A percentile compares a stretch with the other conserved stretches of the same genome.
phyloP scores from a whole-genome alignment of 805 yeast species.

The Isabelozyma heimii region DNA sequence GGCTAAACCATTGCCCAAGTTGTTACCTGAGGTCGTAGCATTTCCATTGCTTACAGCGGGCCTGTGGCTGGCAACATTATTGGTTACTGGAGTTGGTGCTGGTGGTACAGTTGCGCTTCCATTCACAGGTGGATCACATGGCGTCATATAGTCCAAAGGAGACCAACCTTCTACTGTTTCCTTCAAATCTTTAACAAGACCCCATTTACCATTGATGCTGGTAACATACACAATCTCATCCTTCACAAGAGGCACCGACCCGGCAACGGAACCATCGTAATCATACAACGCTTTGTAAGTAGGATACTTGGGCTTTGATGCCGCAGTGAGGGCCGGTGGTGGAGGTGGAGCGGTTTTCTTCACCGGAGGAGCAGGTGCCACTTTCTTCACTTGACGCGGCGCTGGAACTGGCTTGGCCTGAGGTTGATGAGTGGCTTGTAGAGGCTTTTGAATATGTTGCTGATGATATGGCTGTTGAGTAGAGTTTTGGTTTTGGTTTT shows the following conservation, averaged over 20 bases:
- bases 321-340: conserved; percentile 65
- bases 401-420: conserved; percentile 18
- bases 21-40: conserved; percentile 19
- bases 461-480: conserved; percentile 4
- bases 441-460: conserved; percentile 7
- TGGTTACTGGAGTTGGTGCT: conserved; percentile 30
- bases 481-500: conserved; percentile 8
- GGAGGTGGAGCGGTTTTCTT: conserved; percentile 40
- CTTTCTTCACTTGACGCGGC: conserved; percentile 26
- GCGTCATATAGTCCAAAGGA: conserved; percentile 85
- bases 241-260: conserved; percentile 73
- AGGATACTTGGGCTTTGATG: conserved; percentile 64
- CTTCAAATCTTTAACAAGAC: conserved; percentile 75
- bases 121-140: conserved; percentile 48
- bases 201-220: conserved; percentile 89
- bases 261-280: conserved; percentile 80
- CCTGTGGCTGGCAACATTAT: conserved; percentile 14
- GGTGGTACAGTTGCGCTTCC: conserved; percentile 27
- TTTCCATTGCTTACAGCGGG: conserved; percentile 6
- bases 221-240: conserved; percentile 74
- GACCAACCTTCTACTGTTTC: conserved; percentile 93
- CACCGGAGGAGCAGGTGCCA: conserved; percentile 64
- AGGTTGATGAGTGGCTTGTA: conserved; percentile 1
- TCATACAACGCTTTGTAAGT: conserved; percentile 84
- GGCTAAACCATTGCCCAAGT: conserved; percentile 58